phyloP scores from a whole-genome alignment of 2,329 filamentous ascomycete genomes.

The Phialophora chinensis region DNA sequence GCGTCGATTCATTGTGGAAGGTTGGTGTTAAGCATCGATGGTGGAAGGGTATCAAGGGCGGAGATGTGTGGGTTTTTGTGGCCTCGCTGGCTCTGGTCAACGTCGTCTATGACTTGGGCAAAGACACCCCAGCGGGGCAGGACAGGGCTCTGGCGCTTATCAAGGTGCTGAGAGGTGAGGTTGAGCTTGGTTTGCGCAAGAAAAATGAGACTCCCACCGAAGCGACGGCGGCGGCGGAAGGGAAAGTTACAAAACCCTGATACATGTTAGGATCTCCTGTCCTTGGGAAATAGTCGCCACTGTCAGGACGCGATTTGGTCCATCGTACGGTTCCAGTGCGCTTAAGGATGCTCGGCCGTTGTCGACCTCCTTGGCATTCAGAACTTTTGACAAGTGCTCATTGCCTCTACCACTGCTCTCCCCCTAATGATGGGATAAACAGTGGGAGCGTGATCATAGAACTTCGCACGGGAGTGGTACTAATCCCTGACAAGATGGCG shows the following conservation, averaged over 20 bases:
- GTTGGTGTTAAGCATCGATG: slow-evolving; percentile 88
- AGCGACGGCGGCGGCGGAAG: neutral
- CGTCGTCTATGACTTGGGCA: slow-evolving; percentile 36
- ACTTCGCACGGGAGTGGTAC: neutral
- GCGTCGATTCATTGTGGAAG: slow-evolving; percentile 86
- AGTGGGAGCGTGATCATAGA: neutral
- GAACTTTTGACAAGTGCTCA: neutral
- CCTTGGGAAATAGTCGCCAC: neutral
- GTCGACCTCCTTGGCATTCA: neutral
- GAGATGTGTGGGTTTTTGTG: slow-evolving; percentile 85
- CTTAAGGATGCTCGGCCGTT: neutral
- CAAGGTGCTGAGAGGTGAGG: slow-evolving; percentile 38
- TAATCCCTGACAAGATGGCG: neutral
- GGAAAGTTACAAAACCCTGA: neutral
- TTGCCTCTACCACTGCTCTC: neutral
- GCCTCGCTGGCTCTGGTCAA: slow-evolving; percentile 66
- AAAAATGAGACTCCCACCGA: slow-evolving; percentile 6
- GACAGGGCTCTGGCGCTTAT: slow-evolving; percentile 34
- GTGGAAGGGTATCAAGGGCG: slow-evolving; percentile 82
- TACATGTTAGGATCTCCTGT: neutral
- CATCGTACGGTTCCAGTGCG: neutral
- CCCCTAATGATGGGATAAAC: neutral
- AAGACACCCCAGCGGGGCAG: slow-evolving; percentile 25
- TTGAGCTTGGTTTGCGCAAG: slow-evolving; percentile 37
- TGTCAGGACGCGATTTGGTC: neutral